phyloP scores from a whole-genome alignment of 768 basidiomycete species.

The Nidula microcarpa region DNA sequence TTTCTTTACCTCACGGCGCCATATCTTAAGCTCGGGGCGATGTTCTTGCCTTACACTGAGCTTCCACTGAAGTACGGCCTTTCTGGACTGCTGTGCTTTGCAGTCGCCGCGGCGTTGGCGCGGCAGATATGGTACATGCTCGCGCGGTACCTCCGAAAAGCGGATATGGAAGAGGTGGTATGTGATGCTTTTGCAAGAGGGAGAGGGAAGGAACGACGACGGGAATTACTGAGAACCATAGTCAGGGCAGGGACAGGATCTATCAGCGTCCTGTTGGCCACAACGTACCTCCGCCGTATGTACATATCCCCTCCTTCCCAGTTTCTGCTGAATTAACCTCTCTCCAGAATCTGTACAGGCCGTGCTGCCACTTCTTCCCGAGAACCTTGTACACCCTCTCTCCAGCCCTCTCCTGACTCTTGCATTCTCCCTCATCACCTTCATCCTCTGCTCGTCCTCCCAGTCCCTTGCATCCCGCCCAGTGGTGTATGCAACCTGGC shows the following conservation, averaged over 20 bases:
- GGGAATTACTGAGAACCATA: conserved; percentile 38
- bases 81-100: conserved; percentile 47
- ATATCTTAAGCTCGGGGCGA: conserved; percentile 68
- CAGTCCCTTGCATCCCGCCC: conserved; percentile 52
- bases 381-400: conserved; percentile 17
- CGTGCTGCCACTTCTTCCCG: conserved; percentile 45
- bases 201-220: conserved; percentile 44
- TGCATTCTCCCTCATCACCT: conserved; percentile 35
- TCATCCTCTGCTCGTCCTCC: conserved; percentile 47
- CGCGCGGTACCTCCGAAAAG: conserved; percentile 64
- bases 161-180: conserved; percentile 64
- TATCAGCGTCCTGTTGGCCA: conserved; percentile 48
- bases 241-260: conserved; percentile 41
- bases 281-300: conserved; percentile 67
- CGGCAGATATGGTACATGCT: conserved; percentile 77
- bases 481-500: conserved; percentile 51
- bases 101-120: conserved; percentile 55
- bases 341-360: conserved; percentile 51
- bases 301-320: conserved; percentile 9
- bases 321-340: conserved; percentile 4
- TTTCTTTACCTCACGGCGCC: conserved; percentile 71
- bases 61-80: conserved; percentile 48
- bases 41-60: conserved; percentile 49
- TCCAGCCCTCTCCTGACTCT: conserved; percentile 36
- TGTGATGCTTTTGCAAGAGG: conserved; percentile 58